Conservation (phyloP, 345 rosid species). For the Microcos paniculata region DNA sequence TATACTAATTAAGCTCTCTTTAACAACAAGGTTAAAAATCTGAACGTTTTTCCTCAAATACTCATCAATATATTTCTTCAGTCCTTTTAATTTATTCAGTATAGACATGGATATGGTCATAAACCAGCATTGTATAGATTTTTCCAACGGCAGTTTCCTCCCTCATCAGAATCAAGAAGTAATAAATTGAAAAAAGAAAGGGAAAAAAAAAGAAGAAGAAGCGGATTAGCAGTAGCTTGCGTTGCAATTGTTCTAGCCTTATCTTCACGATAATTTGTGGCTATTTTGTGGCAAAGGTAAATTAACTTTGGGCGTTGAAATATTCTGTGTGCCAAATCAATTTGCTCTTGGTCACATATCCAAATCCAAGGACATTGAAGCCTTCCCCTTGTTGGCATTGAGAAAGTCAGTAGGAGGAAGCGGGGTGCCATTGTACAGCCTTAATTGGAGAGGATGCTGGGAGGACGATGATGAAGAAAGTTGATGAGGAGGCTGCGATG, state of each 20-base stretch:
- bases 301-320: neutral
- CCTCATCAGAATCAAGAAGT: neutral
- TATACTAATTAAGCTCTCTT: neutral
- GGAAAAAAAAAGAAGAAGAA: neutral
- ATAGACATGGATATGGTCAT: neutral
- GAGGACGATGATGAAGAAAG: conserved; percentile 20
- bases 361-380: conserved; percentile 46
- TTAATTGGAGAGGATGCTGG: conserved; percentile 33
- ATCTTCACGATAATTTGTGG: neutral
- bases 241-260: neutral
- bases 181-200: neutral
- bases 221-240: conserved; percentile 10
- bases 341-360: conserved; percentile 26
- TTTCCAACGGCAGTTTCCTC: neutral
- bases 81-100: conserved; percentile 5
- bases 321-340: neutral
- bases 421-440: conserved; percentile 43
- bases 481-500: conserved; percentile 20
- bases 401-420: conserved; percentile 26
- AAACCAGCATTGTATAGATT: neutral
- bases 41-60: neutral
- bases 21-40: neutral
- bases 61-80: neutral
- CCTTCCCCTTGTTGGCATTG: conserved; percentile 37
- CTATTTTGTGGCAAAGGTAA: neutral